A percentile compares a stretch with the other conserved stretches of the same genome.
phyloP scores from a whole-genome alignment of 768 basidiomycete species.

The Brasilioporus rufonigricans region DNA sequence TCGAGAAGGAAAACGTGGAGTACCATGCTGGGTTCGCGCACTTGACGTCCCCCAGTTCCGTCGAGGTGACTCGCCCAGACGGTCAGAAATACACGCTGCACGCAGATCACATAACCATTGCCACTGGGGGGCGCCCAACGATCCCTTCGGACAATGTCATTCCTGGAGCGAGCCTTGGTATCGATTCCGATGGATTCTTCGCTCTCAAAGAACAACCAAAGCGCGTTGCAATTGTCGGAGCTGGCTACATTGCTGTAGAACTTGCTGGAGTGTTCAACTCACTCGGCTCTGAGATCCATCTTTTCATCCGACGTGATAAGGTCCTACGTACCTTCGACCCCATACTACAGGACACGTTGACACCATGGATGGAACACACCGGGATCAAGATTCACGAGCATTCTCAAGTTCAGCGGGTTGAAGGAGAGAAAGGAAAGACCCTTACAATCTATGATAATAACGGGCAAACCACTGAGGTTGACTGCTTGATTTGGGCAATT shows the following conservation, averaged over 20 bases:
- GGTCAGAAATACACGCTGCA: conserved; percentile 69
- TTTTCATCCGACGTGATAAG: conserved; percentile 86
- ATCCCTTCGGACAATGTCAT: conserved; percentile 75
- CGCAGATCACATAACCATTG: conserved; percentile 77
- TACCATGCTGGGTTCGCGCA: conserved; percentile 77
- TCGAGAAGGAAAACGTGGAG: conserved; percentile 84
- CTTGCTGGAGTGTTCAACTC: conserved; percentile 92
- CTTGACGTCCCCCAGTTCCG: conserved; percentile 63
- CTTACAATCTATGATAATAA: conserved; percentile 75
- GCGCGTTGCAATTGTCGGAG: conserved; percentile 91
- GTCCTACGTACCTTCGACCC: conserved; percentile 95
- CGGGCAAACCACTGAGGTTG: conserved; percentile 80
- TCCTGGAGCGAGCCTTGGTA: conserved; percentile 89
- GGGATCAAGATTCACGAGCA: conserved; percentile 87
- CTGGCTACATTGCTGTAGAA: conserved; percentile 98
- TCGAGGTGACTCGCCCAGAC: conserved; percentile 72
- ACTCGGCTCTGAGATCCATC: conserved; percentile 87
- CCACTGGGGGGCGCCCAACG: conserved; percentile 84
- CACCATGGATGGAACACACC: conserved; percentile 91
- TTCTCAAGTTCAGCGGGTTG: conserved; percentile 71
- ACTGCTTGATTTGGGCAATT: conserved; percentile 91
- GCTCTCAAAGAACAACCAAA: conserved; percentile 87
- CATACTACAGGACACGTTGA: conserved; percentile 76
- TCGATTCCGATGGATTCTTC: conserved; percentile 96
- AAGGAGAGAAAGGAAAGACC: conserved; percentile 67